Evolutionary conservation across 2,329 filamentous ascomycete genomes (phyloP), one percentile per base, ranked within the genome.

Genomic region (Xylaria sp.): DNA sequence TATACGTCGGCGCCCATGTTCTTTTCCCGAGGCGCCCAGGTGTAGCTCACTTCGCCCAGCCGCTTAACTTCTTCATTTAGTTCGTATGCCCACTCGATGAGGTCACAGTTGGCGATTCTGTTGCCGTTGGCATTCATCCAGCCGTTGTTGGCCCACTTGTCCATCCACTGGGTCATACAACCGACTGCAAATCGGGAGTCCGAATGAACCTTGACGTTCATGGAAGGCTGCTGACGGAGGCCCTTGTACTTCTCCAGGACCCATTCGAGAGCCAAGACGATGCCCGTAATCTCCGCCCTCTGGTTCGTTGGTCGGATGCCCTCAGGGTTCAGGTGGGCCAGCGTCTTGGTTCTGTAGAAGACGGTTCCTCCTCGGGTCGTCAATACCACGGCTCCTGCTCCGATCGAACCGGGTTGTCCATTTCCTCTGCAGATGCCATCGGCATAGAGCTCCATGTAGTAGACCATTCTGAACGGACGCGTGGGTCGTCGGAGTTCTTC

Each of bases 101-200:
- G 41, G 34, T 66, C 64, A 13, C 29, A 40, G 40, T 68, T 67
- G 7, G 44, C 60, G 26, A 68, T 62, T 20, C 51, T 40, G 1
- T 42, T 9, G 3, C 63, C 65, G 7, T 24, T 24, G 17, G 56
- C 16, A 50, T 62, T 67, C 9, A 43, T 39, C 59, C 60, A 68
- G 9, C 55, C 62, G 41, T 66, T 66, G 1, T 50, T 9, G 2
- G 24, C 24, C 66, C 66, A 68, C 19, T 58, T 60, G 45, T 55
- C 9, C 20, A 59, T 50, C 62, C 57, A 66, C 1, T 49, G 40
- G 2, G 50, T 61, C 60, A 67, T 63, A 40, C 60, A 64, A 17
- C 49, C 44, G 44, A 64, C 39, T 9, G 57, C 65, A 50, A 66
- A 65, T 26, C 49, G 58, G 2, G 64, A 67, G 43, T 68, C 65